Evolutionary conservation across 352 stramenopile genomes (phyloP).

Genomic region (Globisporangium camurandrum): DNA sequence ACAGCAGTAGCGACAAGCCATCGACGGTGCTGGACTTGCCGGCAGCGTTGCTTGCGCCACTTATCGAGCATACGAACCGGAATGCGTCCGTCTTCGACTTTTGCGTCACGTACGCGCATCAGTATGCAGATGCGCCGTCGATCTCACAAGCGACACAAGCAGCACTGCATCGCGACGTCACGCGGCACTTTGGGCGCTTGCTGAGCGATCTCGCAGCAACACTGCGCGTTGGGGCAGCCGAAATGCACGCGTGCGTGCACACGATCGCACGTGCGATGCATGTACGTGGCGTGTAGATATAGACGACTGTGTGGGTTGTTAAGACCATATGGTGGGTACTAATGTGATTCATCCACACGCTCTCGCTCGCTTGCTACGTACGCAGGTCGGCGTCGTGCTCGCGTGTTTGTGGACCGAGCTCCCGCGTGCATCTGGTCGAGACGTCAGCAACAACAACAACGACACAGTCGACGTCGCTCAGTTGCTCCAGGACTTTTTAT

Average conservation of each 20-base stretch:
- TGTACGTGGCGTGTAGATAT: slow-evolving; percentile 16
- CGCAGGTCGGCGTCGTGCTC: slow-evolving; percentile 32
- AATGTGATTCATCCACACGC: slow-evolving; percentile 7
- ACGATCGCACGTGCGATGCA: slow-evolving; percentile 29
- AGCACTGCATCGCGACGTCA: slow-evolving; percentile 20
- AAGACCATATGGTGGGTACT: background rate
- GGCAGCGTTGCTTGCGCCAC: slow-evolving; percentile 1
- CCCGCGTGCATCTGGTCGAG: slow-evolving; percentile 13
- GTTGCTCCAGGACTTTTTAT: slow-evolving; percentile 40
- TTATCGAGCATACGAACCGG: background rate
- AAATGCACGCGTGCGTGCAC: slow-evolving; percentile 20
- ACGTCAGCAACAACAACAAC: background rate
- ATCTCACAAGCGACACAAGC: slow-evolving; percentile 20
- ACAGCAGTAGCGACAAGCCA: too few relatives aligned
- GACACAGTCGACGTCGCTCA: slow-evolving; percentile 5
- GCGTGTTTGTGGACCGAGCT: slow-evolving; percentile 25
- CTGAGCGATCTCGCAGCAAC: slow-evolving; percentile 32
- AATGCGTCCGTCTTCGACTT: background rate
- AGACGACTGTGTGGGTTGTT: background rate
- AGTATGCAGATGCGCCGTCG: slow-evolving; percentile 16
- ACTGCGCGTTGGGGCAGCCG: slow-evolving; percentile 20
- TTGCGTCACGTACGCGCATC: background rate
- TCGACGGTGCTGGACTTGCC: slow-evolving; percentile 15
- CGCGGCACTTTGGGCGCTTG: slow-evolving; percentile 25
- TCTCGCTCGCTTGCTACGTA: background rate